Evolutionary conservation across 2,329 filamentous ascomycete species (phyloP).

Genomic region (Fusarium albosuccineum): DNA sequence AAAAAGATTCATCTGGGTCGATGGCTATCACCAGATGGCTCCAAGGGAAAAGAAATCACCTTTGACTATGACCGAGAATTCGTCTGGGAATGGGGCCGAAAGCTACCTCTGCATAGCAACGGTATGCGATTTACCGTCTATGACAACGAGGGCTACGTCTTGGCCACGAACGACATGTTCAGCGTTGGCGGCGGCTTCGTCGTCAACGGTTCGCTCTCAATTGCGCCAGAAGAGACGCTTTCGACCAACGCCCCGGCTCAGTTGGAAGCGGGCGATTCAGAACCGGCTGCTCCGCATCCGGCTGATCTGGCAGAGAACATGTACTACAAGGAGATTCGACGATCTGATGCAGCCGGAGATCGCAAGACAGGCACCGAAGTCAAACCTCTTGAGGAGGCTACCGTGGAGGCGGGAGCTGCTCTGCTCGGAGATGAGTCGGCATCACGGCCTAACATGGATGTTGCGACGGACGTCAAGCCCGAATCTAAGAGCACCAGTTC

Average conservation of each 20-base stretch:
- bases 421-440: constrained; percentile 21
- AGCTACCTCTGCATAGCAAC: constrained; percentile 65
- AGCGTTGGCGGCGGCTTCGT: constrained; percentile 67
- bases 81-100: constrained; percentile 64
- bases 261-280: constrained; percentile 20
- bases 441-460: constrained; percentile 5
- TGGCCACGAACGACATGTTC: constrained; percentile 65
- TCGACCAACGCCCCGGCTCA: constrained; percentile 25
- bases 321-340: constrained; percentile 65
- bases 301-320: constrained; percentile 65
- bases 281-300: constrained; percentile 51
- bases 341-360: constrained; percentile 60
- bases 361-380: constrained; percentile 60
- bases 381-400: constrained; percentile 50
- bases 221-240: constrained; percentile 47
- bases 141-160: constrained; percentile 59
- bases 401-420: constrained; percentile 10
- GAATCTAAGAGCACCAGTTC: constrained; percentile 30
- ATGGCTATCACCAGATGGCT: constrained; percentile 53
- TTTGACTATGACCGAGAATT: constrained; percentile 65
- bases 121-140: constrained; percentile 66
- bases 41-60: constrained; percentile 58
- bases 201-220: constrained; percentile 63
- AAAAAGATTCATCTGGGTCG: constrained; percentile 61
- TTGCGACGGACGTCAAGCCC: constrained; percentile 32